Evolutionary conservation across 2,329 filamentous ascomycete species (phyloP).

Genomic region (Acephala macrosclerotiorum): DNA sequence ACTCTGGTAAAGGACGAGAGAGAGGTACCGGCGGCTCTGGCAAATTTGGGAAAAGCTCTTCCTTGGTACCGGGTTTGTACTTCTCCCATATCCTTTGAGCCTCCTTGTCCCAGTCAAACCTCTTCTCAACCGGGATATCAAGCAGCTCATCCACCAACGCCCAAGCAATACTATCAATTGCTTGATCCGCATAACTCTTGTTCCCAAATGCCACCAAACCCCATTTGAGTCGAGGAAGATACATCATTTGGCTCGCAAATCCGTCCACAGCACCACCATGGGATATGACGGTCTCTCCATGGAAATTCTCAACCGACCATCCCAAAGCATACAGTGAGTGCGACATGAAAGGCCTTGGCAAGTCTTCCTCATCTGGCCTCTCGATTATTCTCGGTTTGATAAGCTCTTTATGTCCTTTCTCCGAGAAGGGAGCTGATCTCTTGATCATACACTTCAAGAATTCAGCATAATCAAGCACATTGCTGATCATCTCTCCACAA

Average conservation of each 20-base stretch:
- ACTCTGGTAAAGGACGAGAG: constrained; percentile 13
- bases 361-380: constrained; percentile 4
- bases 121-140: constrained; percentile 17
- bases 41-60: constrained; percentile 28
- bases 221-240: constrained; percentile 28
- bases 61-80: constrained; percentile 11
- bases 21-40: constrained; percentile 22
- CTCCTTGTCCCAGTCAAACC: constrained; percentile 30
- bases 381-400: constrained; percentile 28
- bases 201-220: constrained; percentile 29
- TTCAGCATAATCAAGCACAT: constrained; percentile 25
- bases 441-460: constrained; percentile 31
- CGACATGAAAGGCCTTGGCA: constrained; percentile 17
- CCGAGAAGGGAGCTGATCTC: constrained; percentile 25
- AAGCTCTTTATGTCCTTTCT: constrained; percentile 29
- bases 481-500: constrained; percentile 30
- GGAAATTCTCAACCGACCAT: constrained; percentile 27
- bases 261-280: constrained; percentile 27
- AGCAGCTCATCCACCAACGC: constrained; percentile 30
- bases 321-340: constrained; percentile 28
- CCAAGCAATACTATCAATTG: constrained; percentile 27
- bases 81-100: constrained; percentile 16
- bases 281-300: constrained; percentile 24
- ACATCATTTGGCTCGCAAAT: constrained; percentile 28
- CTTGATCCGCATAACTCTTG: constrained; percentile 1